Evolutionary conservation across 2,329 filamentous ascomycete genomes (phyloP).

Genomic region (Xylaria sp.): DNA sequence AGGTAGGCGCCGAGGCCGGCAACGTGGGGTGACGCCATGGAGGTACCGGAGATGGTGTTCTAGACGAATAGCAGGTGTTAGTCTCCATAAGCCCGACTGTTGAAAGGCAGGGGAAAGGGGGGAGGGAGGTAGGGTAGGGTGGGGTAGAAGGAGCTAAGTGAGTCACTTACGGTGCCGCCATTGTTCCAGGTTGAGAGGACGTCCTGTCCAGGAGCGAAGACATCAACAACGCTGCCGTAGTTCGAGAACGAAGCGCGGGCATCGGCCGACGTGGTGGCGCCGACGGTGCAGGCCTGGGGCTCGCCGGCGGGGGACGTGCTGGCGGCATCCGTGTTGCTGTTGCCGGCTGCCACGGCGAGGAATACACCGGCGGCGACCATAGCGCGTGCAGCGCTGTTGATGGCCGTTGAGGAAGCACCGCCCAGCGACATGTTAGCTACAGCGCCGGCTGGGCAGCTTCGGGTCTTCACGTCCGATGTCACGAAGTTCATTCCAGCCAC

Average conservation of each 20-base stretch:
- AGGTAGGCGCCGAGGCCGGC: constrained; percentile 71
- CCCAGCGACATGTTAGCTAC: constrained; percentile 69
- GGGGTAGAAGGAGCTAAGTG: neutral
- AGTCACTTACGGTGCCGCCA: constrained; percentile 47
- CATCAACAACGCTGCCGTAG: constrained; percentile 58
- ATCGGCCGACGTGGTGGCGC: constrained; percentile 57
- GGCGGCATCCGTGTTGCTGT: constrained; percentile 56
- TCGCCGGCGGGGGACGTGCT: constrained; percentile 61
- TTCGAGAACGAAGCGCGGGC: constrained; percentile 60
- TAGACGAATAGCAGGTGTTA: constrained; percentile 40
- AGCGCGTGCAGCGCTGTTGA: constrained; percentile 62
- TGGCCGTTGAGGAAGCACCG: constrained; percentile 56
- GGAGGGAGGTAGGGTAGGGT: neutral
- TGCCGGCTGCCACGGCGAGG: constrained; percentile 67
- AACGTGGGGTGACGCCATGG: constrained; percentile 71
- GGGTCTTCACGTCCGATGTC: constrained; percentile 57
- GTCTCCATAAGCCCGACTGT: constrained; percentile 1
- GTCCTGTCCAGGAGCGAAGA: constrained; percentile 57
- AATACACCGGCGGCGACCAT: constrained; percentile 61
- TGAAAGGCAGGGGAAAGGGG: neutral
- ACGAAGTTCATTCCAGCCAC: constrained; percentile 55
- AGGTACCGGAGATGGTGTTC: constrained; percentile 66
- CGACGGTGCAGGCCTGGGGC: constrained; percentile 63
- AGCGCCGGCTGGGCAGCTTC: constrained; percentile 54
- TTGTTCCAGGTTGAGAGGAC: constrained; percentile 58